These are phyloP conservation scores for Gossypium mustelinum DNA, from an alignment of 345 rosid species.

Conservation along the genomic window DNA sequence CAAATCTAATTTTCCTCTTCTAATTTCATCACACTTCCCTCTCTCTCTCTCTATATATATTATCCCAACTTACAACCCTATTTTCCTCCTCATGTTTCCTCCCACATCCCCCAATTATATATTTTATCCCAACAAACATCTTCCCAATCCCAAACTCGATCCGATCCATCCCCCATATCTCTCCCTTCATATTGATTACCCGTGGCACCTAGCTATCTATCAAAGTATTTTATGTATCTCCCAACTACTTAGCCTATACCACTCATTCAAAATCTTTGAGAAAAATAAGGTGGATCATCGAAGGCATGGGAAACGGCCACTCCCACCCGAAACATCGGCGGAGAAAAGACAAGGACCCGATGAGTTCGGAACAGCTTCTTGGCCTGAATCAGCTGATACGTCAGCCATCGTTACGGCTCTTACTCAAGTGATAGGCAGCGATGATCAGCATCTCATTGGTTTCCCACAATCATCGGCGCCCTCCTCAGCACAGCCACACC, in stretches of 20 bases:
- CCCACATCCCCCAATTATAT: no score
- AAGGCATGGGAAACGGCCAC: conserved; percentile 77
- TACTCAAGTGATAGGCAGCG: conserved; percentile 43
- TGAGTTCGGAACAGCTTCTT: conserved; percentile 26
- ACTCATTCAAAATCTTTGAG: background rate
- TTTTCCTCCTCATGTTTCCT: background rate
- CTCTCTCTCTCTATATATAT: background rate
- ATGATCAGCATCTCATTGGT: background rate
- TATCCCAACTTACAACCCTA: background rate
- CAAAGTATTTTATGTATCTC: background rate
- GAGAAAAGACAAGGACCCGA: conserved; percentile 30
- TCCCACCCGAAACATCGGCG: conserved; percentile 62
- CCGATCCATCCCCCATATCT: background rate
- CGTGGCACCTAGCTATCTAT: no score
- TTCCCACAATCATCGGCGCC: conserved; percentile 10
- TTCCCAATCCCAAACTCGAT: background rate
- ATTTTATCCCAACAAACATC: no score
- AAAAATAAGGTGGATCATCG: conserved; percentile 62
- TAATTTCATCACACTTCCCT: background rate
- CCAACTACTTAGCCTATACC: background rate
- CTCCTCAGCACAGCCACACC: conserved; percentile 22
- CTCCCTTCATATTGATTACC: background rate
- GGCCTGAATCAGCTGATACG: conserved; percentile 58
- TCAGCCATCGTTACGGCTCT: conserved; percentile 79
- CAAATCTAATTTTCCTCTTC: no score